Percentiles rank a stretch among this genome's conserved stretches.
Conservation (phyloP, 2,329 filamentous ascomycete genomes). For the Didymella arachidicola region DNA sequence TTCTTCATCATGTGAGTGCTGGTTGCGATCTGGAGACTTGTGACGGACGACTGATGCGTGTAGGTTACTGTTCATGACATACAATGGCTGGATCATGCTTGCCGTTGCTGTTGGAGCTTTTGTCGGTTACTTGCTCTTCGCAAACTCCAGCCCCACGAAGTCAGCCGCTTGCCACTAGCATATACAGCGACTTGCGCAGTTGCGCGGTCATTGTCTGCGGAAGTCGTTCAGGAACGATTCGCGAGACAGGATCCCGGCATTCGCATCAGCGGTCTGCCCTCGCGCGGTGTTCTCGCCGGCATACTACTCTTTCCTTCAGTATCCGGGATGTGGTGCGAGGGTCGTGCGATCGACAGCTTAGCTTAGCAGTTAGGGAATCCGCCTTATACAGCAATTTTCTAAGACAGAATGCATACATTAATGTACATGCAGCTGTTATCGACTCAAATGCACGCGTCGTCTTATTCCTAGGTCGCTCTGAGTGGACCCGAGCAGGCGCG, state of each 20-base stretch:
- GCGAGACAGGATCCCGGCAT: neutral
- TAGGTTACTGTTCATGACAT: constrained; percentile 99
- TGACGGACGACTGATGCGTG: constrained; percentile 23
- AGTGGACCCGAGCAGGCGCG: constrained; percentile 15
- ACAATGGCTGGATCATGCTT: constrained; percentile 98
- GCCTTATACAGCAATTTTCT: constrained; percentile 2
- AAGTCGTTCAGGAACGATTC: neutral
- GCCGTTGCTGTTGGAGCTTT: constrained; percentile 89
- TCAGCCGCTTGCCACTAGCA: constrained; percentile 85
- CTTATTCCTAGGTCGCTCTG: constrained; percentile 16
- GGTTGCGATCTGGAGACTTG: neutral
- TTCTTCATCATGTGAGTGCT: constrained; percentile 97
- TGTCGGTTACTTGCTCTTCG: constrained; percentile 84
- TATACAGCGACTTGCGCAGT: neutral
- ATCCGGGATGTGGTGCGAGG: constrained; percentile 12
- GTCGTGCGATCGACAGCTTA: constrained; percentile 10
- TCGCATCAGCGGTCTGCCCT: neutral
- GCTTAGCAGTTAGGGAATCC: constrained; percentile 3
- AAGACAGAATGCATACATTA: neutral
- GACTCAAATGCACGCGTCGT: neutral
- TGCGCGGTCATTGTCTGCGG: neutral
- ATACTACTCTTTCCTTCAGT: constrained; percentile 8
- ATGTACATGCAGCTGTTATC: neutral
- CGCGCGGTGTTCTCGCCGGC: constrained; percentile 13
- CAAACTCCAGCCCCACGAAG: constrained; percentile 74